phyloP scores from a whole-genome alignment of 805 yeast species.

The Candida hungchunana region DNA sequence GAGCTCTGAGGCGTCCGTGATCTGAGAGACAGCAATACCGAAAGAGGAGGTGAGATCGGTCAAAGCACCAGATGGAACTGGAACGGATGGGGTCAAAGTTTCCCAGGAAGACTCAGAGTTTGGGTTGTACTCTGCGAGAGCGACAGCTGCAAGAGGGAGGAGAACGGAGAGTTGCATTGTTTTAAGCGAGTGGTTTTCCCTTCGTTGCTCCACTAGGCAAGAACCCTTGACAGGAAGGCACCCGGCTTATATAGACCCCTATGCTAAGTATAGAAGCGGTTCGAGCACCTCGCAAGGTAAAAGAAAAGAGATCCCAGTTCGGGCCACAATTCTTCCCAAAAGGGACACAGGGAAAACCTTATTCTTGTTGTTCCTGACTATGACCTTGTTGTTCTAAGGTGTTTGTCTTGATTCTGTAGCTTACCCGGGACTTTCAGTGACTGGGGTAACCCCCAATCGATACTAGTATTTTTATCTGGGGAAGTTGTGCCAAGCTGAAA shows the following conservation, averaged over 20 bases:
- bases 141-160: conserved; percentile 4
- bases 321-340: conserved; percentile 1
- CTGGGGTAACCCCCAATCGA: no score
- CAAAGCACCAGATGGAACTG: conserved; percentile 47
- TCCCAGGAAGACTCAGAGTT: conserved; percentile 47
- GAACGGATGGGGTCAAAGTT: conserved; percentile 61
- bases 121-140: conserved; percentile 4
- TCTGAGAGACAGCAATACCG: conserved; percentile 56
- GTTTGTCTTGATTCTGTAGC: no score
- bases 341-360: background rate
- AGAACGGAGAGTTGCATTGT: background rate
- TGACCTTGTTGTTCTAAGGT: no score
- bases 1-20: conserved; percentile 21
- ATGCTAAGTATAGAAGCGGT: conserved; percentile 1
- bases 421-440: no score
- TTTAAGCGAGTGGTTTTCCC: background rate
- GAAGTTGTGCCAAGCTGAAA: no score
- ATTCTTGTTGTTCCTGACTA: no score
- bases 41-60: conserved; percentile 54
- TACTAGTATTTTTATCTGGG: no score
- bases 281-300: background rate
- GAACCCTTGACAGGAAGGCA: no score
- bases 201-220: no score
- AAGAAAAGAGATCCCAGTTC: background rate
- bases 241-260: no score